phyloP scores from a whole-genome alignment of 331 rosid genomes.

The Rosa hybrid region DNA sequence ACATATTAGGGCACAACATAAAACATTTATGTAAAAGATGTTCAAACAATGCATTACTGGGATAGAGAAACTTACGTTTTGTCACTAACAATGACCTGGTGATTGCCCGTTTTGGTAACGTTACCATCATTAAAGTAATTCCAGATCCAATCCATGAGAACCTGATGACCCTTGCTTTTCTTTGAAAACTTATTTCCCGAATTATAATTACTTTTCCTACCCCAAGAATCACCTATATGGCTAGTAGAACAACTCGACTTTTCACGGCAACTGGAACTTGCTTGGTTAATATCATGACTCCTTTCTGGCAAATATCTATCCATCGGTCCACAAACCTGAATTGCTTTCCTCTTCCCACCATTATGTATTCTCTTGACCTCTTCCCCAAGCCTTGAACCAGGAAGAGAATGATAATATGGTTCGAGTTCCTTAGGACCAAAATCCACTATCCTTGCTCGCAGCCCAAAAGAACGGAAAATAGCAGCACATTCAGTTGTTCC shows the following conservation, averaged over 20 bases:
- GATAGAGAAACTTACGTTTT: slow-evolving; percentile 58
- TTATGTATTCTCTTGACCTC: slow-evolving; percentile 25
- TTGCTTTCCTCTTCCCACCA: slow-evolving; percentile 38
- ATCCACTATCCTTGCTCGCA: slow-evolving; percentile 71
- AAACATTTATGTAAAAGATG: slow-evolving; percentile 10
- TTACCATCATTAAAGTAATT: slow-evolving; percentile 68
- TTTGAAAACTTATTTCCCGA: slow-evolving; percentile 23
- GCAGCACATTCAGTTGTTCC: slow-evolving; percentile 88
- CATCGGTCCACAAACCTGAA: slow-evolving; percentile 48
- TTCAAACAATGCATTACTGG: neutral
- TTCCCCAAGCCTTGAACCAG: slow-evolving; percentile 49
- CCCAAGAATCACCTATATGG: slow-evolving; percentile 25
- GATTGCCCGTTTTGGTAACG: slow-evolving; percentile 35
- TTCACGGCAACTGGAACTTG: slow-evolving; percentile 29
- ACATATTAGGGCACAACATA: slow-evolving; percentile 29
- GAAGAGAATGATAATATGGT: slow-evolving; percentile 50
- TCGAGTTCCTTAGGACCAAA: slow-evolving; percentile 76
- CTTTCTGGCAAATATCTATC: slow-evolving; percentile 33
- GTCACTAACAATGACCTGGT: slow-evolving; percentile 45
- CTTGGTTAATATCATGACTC: slow-evolving; percentile 20
- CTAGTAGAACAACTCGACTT: slow-evolving; percentile 17
- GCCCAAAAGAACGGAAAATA: slow-evolving; percentile 72
- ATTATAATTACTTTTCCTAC: slow-evolving; percentile 18
- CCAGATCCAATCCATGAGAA: slow-evolving; percentile 83
- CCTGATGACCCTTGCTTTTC: slow-evolving; percentile 50